Evolutionary conservation across 352 stramenopile genomes (phyloP), one percentile per base, ranked within the genome.

Genomic region (Phytophthora aleatoria): DNA sequence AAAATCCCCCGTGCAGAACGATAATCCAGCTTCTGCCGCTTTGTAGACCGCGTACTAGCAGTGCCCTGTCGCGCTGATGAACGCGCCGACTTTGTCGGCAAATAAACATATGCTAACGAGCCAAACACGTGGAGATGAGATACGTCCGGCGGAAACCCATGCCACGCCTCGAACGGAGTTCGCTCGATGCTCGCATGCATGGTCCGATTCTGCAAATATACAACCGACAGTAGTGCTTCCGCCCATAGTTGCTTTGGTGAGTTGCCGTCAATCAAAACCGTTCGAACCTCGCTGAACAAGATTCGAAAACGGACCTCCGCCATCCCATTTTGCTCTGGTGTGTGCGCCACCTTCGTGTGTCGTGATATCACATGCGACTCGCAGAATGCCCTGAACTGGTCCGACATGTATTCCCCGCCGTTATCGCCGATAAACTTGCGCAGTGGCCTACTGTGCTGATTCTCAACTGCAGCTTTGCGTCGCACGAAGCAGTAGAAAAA

Each of bases 201-300:
- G 5, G 57, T 64, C 9, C 36, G 36, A 27, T 64, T 56, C 12
- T 57, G 30, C 12, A 50, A 30, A 27, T 56, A 57, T 5, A 64
- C 45, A 20, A 57, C 39, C 1, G 28, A 27, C 27, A n/a, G 27
- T 20, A 58, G 39, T 7, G 52, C 39, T 10, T 64, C 57, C 8
- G 26, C 30, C 48, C 57, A 64, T 2, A 57, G 28, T 42, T 64
- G 36, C 16, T 64, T 57, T 2, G 48, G 36, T 10, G 26, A 38
- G 4, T 44, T 44, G 20, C 48, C 48, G 13, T 36, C 45, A 30
- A 48, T 30, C 4, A 48, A 9, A 8, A 28, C 16, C 9, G 57
- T 53, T 13, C 57, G 1, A 3, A 52, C 38, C 15, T 64, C 57
- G 30, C 48, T 50, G 7, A 50, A 33, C 13, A 50, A 8, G 1